A percentile compares a stretch with the other conserved stretches of the same genome.
Evolutionary conservation across 2,329 filamentous ascomycete species (phyloP).

Genomic region (Scedosporium minutisporum): DNA sequence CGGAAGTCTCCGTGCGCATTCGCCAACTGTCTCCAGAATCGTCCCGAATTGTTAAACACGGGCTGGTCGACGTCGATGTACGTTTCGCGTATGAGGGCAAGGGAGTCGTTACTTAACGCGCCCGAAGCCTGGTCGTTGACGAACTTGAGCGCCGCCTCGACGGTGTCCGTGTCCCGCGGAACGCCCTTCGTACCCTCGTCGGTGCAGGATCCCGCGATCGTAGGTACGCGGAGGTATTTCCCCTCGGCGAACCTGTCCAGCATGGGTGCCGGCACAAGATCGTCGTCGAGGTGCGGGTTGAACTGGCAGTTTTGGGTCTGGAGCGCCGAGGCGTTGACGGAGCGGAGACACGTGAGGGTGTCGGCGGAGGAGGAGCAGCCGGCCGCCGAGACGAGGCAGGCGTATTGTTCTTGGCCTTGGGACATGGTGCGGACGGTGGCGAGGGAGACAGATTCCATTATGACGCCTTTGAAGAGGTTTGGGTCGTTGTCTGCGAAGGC

Average conservation of each 20-base stretch:
- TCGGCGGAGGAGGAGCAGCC: slow-evolving; percentile 31
- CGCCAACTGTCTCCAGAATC: slow-evolving; percentile 27
- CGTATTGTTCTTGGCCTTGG: slow-evolving; percentile 42
- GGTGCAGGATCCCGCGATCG: slow-evolving; percentile 33
- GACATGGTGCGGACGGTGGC: slow-evolving; percentile 34
- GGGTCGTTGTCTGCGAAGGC: slow-evolving; percentile 40
- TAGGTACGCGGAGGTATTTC: slow-evolving; percentile 42
- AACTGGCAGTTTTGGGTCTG: slow-evolving; percentile 39
- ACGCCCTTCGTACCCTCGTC: slow-evolving; percentile 29
- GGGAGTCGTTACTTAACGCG: slow-evolving; percentile 18
- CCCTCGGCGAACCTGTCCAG: slow-evolving; percentile 38
- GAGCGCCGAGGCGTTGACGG: slow-evolving; percentile 22
- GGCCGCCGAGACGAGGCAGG: slow-evolving; percentile 29
- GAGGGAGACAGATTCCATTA: slow-evolving; percentile 42
- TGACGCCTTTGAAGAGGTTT: slow-evolving; percentile 40
- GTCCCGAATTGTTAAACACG: slow-evolving; percentile 19
- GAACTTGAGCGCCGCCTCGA: slow-evolving; percentile 21
- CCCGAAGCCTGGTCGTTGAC: slow-evolving; percentile 24
- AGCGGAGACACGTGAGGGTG: slow-evolving; percentile 36
- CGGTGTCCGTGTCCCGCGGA: slow-evolving; percentile 20
- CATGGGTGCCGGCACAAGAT: slow-evolving; percentile 39
- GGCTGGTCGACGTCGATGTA: slow-evolving; percentile 26
- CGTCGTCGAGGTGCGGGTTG: slow-evolving; percentile 43
- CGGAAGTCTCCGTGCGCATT: slow-evolving; percentile 25
- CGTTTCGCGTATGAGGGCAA: slow-evolving; percentile 21